Conservation (phyloP, 768 basidiomycete species). For the Xerocomus spinulosus region DNA sequence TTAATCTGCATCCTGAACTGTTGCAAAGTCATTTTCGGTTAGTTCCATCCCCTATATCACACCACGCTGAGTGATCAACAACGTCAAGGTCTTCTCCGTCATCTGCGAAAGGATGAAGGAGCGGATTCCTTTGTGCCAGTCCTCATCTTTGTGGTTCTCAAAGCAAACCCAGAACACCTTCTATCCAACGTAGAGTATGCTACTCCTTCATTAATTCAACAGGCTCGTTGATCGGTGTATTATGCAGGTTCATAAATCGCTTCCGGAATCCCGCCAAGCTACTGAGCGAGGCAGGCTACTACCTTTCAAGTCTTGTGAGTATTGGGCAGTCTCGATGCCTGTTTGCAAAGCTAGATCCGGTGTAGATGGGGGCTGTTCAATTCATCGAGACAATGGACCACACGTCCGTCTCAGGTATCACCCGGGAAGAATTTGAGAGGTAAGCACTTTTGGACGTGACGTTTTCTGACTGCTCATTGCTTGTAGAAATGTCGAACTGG, state of each 20-base stretch:
- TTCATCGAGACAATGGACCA: conserved; percentile 99
- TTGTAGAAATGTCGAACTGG: conserved; percentile 55
- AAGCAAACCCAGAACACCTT: conserved; percentile 90
- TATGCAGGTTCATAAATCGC: conserved; percentile 82
- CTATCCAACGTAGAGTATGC: conserved; percentile 93
- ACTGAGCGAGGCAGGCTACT: conserved; percentile 95
- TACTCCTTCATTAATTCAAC: background rate
- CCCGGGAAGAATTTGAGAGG: conserved; percentile 90
- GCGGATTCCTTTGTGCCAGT: conserved; percentile 96
- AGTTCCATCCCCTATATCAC: conserved; percentile 26
- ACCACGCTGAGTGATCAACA: background rate
- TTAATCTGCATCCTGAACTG: conserved; percentile 95
- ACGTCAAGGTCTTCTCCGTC: conserved; percentile 75
- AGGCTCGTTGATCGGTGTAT: background rate
- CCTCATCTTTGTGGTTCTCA: conserved; percentile 88
- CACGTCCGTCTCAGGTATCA: conserved; percentile 87
- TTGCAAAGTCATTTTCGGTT: conserved; percentile 99
- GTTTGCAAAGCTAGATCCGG: conserved; percentile 5
- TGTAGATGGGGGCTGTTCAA: conserved; percentile 90
- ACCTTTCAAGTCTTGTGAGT: conserved; percentile 88
- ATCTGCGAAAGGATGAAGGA: conserved; percentile 76
- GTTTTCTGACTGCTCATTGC: conserved; percentile 5
- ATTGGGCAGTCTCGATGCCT: background rate
- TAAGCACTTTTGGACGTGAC: conserved; percentile 26
- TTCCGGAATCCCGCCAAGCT: conserved; percentile 88